These are phyloP conservation scores for Dictyostelium purpureum DNA, from an alignment of 78 protist species.

Conservation along the genomic window DNA sequence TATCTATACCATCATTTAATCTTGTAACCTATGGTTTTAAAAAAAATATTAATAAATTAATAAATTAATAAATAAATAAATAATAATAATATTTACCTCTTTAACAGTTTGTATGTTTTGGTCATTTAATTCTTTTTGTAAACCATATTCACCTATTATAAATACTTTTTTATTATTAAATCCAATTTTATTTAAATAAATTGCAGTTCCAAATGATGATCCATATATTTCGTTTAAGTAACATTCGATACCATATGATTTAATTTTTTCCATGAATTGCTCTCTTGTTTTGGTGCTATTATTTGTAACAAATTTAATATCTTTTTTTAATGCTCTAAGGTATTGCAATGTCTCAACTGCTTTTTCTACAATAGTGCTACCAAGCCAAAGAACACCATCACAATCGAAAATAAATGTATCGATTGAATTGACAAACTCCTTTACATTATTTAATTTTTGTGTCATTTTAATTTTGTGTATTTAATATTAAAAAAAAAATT, in stretches of 20 bases:
- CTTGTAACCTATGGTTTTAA: neutral
- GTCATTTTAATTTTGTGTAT: no score
- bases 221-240: constrained; percentile 24
- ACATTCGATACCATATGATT: constrained; percentile 13
- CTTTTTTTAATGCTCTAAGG: constrained; percentile 20
- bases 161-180: constrained; percentile 34
- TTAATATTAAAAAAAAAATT: no score
- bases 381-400: constrained; percentile 63
- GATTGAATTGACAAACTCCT: constrained; percentile 12
- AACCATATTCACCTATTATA: constrained; percentile 63
- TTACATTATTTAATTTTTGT: neutral
- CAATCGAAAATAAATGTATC: constrained; percentile 66
- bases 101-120: neutral
- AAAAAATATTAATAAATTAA: neutral
- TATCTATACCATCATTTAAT: neutral
- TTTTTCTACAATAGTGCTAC: neutral
- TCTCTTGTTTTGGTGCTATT: constrained; percentile 64
- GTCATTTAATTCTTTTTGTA: constrained; percentile 8
- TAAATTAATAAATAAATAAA: no score
- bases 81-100: neutral
- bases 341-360: constrained; percentile 17
- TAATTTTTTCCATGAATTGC: neutral
- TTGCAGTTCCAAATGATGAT: constrained; percentile 41
- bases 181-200: constrained; percentile 1
- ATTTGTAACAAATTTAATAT: constrained; percentile 44